phyloP scores from a whole-genome alignment of 1,139 yeast species.

The Suhomyces kunorum region DNA sequence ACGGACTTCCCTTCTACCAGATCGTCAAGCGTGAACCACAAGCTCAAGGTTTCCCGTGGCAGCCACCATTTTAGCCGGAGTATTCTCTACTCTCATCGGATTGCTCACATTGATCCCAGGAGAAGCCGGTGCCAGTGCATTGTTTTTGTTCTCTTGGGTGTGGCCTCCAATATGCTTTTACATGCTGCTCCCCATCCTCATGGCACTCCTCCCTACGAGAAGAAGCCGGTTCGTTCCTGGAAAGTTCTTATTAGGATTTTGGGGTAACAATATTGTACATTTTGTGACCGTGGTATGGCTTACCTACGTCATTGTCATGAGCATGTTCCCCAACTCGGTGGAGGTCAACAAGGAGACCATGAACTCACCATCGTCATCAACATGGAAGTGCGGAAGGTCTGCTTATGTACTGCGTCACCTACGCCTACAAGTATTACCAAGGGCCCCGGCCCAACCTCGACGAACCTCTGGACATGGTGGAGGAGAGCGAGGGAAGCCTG shows the following conservation, averaged over 20 bases:
- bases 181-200: constrained; percentile 46
- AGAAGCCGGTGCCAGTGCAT: constrained; percentile 42
- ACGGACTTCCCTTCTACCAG: constrained; percentile 44
- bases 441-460: constrained; percentile 43
- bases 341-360: constrained; percentile 31
- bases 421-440: constrained; percentile 24
- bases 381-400: constrained; percentile 37
- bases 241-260: constrained; percentile 34
- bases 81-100: constrained; percentile 30
- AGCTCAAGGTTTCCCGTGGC: constrained; percentile 32
- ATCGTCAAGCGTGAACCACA: constrained; percentile 29
- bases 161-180: constrained; percentile 45
- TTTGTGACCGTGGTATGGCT: constrained; percentile 29
- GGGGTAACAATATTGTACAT: constrained; percentile 28
- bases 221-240: constrained; percentile 31
- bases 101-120: constrained; percentile 38
- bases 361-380: constrained; percentile 40
- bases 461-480: constrained; percentile 5
- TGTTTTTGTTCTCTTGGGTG: constrained; percentile 53
- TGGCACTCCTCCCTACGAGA: constrained; percentile 46
- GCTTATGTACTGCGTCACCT: constrained; percentile 31
- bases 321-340: constrained; percentile 41
- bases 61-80: constrained; percentile 34
- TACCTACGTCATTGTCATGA: constrained; percentile 34
- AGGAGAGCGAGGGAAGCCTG: constrained; percentile 1